Evolutionary conservation across 108 stramenopile species (phyloP), one percentile per base, ranked within the genome.

Genomic region (Fragilaria radians): DNA sequence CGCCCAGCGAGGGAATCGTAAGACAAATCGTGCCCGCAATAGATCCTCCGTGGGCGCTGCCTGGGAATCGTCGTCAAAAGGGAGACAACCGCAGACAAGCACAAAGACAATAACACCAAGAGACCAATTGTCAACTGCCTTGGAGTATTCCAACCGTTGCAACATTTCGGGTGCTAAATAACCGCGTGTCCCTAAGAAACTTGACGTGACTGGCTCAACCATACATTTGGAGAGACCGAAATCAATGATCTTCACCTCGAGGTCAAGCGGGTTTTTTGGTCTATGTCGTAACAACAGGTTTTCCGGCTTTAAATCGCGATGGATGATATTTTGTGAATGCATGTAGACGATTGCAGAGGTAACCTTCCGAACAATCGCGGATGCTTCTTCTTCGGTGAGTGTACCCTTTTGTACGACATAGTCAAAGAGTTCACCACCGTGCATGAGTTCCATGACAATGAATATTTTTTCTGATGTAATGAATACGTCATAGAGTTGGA

Each of bases 351-450:
- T 53, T 0, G 96, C 98, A 48, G 80, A 81, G 1, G 91, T 93
- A 1, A 99, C 88, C 69, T 85, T 84, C 28, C 83, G 70, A 5
- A 99, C 91, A 63, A 99, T 94, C 22, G 61, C 48, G 3, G 86
- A 65, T n/a, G 98, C 98, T 62, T 99, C 98, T 24, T 83, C 90
- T 52, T 91, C 89, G 24, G 78, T 82, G 28, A 90, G 63, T 19
- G 93, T 95, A 5, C 90, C 93, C 75, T 91, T 91, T 49, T 89
- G 86, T 34, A 99, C 98, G 11, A 99, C 95, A 73, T 95, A 97
- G 76, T 99, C 98, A 76, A 99, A 99, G 29, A 99, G 76, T 70
- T 99, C 98, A 18, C 98, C 98, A 4, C 98, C 98, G n/a, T 78
- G 73, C 95, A 97, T 96, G 21, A 95, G 59, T 67, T 99, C 98